Conservation (phyloP, 371 early-diverging fungal genomes). For the Mortierella sp. region DNA sequence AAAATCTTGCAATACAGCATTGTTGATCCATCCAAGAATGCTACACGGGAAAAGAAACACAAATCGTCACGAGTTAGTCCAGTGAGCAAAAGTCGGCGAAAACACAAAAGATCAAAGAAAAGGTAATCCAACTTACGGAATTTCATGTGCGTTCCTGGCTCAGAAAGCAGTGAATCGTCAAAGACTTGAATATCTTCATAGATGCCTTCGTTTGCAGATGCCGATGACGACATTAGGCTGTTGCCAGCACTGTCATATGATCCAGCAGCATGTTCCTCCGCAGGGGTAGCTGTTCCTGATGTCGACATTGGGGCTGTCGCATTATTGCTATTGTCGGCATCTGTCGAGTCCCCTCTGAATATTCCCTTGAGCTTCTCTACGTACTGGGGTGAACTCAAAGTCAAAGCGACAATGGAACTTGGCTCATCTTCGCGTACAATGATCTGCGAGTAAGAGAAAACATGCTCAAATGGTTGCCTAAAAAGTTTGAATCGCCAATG, state of each 20-base stretch:
- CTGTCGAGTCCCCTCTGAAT: constrained; percentile 32
- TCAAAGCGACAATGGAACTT: constrained; percentile 92
- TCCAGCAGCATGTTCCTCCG: constrained; percentile 28
- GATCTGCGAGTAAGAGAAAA: constrained; percentile 86
- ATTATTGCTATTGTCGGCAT: constrained; percentile 20
- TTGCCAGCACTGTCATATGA: constrained; percentile 27
- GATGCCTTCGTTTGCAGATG: constrained; percentile 40
- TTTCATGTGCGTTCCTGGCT: constrained; percentile 79
- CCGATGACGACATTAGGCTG: not conserved
- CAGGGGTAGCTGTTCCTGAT: constrained; percentile 42
- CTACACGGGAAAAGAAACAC: constrained; percentile 34
- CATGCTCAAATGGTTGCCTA: constrained; percentile 84
- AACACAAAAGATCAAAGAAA: not conserved
- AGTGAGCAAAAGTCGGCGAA: not conserved
- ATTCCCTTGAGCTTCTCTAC: constrained; percentile 49
- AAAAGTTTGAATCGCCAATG: not conserved
- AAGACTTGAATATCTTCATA: constrained; percentile 60
- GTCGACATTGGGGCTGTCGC: constrained; percentile 57
- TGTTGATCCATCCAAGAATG: constrained; percentile 84
- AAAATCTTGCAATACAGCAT: constrained; percentile 90
- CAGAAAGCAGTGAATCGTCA: constrained; percentile 76
- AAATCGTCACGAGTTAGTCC: not conserved
- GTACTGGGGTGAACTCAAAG: constrained; percentile 65
- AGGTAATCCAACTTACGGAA: constrained; percentile 66
- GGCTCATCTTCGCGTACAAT: constrained; percentile 95